Conservation (phyloP, 306 rosid genomes). For the Casuarina equisetifolia region DNA sequence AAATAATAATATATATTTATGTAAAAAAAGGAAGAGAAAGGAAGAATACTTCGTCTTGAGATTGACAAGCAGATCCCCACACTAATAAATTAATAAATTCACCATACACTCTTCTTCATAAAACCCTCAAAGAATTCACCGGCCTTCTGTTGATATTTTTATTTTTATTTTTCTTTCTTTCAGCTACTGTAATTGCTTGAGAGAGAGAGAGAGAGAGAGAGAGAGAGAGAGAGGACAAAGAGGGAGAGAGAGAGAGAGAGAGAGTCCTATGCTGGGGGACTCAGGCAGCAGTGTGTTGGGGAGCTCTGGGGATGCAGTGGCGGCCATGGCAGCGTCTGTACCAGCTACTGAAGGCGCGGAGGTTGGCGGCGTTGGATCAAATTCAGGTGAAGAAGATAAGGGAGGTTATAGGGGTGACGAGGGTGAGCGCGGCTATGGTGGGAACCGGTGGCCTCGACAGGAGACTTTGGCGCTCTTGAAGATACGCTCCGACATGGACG, state of each 20-base stretch:
- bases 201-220: constrained; percentile 4
- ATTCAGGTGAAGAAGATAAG: constrained; percentile 69
- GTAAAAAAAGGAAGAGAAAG: constrained; percentile 1
- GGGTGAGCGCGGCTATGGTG: constrained; percentile 72
- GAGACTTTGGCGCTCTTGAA: constrained; percentile 84
- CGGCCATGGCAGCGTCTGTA: constrained; percentile 14
- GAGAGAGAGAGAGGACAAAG: constrained; percentile 4
- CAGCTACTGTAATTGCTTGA: constrained; percentile 54
- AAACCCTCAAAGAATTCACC: constrained; percentile 78
- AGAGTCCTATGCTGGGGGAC: constrained; percentile 82
- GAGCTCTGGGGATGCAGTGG: constrained; percentile 52
- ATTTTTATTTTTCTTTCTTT: constrained; percentile 27
- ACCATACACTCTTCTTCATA: constrained; percentile 56
- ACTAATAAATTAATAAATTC: constrained; percentile 69
- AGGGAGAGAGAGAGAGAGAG: constrained; percentile 11
- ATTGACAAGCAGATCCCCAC: constrained; percentile 86
- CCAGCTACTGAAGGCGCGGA: constrained; percentile 25
- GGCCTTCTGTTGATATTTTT: constrained; percentile 29
- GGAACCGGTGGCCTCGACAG: constrained; percentile 90
- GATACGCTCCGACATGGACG: constrained; percentile 95
- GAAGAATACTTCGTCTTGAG: constrained; percentile 40
- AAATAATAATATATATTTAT: constrained; percentile 24
- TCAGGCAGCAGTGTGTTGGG: constrained; percentile 48
- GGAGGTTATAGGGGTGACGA: constrained; percentile 37
- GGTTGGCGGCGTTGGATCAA: constrained; percentile 47